Evolutionary conservation across 495 filamentous ascomycete genomes (phyloP), one percentile per base, ranked within the genome.

Genomic region (Penicillium coprophilum): DNA sequence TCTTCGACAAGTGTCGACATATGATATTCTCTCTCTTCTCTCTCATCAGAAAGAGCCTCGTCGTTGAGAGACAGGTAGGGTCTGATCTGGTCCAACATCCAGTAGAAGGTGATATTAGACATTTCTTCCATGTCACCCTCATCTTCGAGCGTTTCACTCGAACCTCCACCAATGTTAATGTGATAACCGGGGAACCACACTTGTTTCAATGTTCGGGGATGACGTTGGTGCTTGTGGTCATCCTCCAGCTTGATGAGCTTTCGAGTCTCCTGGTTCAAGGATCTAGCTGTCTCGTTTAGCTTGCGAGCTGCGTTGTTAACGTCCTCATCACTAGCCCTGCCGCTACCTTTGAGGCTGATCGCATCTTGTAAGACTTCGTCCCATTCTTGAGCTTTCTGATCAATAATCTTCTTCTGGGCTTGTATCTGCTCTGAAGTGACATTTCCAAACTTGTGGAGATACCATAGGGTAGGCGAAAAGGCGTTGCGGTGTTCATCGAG

Each of bases 381-480:
- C 30, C 30, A 52, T 34, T 59, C 47, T 23, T 54, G 50, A 31
- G 54, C 47, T 36, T 46, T 30, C 4, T 38, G 31, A 8, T 56
- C 36, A 4, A 53, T 52, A 17, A 13, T 19, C 13, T 23, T 56
- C 49, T 30, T 61, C 52, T 54, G 52, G 3, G 0, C 2, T 50
- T 60, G 49, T n/a, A 65, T 44, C 39, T 66, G 41, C 12, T 61
- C 56, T 23, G 28, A 4, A 27, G 30, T 34, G 4, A 46, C 43
- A 4, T 54, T 20, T 27, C 31, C 31, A 6, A 46, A 24, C 10
- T 57, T 69, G 27, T 72, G 68, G 32, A 77, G 63, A 67, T 78
- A 72, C 80, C 80, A 87, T 5, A 87, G 52, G 2, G 80, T 77
- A 0, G 84, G 84, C 6, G 66, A 51, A 58, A 84, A 86, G 4